Base-by-base conservation (phyloP, 768 basidiomycete genomes). In the Pleurotus cornucopiae region DNA sequence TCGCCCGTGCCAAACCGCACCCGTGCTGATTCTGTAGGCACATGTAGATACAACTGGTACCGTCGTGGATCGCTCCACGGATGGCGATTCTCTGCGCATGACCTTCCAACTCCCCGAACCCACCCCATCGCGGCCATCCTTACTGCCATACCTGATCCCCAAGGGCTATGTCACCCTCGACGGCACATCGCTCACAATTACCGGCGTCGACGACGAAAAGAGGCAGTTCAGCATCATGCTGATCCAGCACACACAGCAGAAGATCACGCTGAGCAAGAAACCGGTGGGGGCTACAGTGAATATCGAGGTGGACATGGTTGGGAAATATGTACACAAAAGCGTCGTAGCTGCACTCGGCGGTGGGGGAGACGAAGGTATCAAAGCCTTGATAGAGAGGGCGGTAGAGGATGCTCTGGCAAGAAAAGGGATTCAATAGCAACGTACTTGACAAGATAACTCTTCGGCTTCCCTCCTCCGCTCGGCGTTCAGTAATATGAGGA, bases 161-260 rank as follows among this genome's bases (percentile, higher is more conserved):
- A 99, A 99, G 69, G 97, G 97, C 54, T 99, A 94, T 70, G 79
- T 98, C 58, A 84, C 94, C 7, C 83, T 99, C 62, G 97, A 99
- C 67, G 97, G 97, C 14, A 83, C 94, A 6, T 97, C 94, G 5
- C 78, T 99, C 44, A 99, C 97, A 2, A 62, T 99, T 63, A 98
- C 94, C 0, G 74, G 74, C 26, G 93, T 98, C 30, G 71, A 85
- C 70, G 84, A 89, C 67, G 60, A 63, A 21, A 64, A 75, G 58
- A 68, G 82, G 39, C 82, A 73, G 43, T 96, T 98, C 65, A 85
- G 86, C 34, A 81, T 99, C 51, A 98, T 98, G 95, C 82, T 99
- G 61, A 95, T 99, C 71, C 83, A 83, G 63, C 95, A 98, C 71
- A 95, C 93, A 9, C 96, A 97, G 67, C 74, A 85, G 63, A 93